Conservation (phyloP, 2,329 filamentous ascomycete genomes). For the Diaporthe citri region DNA sequence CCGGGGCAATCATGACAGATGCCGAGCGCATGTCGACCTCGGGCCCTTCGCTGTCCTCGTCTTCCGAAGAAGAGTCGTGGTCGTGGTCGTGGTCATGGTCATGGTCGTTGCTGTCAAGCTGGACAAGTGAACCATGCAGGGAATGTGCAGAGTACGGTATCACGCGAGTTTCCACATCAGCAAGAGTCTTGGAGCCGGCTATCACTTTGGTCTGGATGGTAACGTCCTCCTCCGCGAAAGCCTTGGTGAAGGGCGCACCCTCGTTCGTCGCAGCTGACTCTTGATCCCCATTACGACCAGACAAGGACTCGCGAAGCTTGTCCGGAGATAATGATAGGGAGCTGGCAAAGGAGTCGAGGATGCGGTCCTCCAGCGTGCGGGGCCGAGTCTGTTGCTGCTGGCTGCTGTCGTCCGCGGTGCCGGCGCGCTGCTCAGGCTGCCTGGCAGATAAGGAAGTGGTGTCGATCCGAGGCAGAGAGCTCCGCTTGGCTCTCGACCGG, state of each 20-base stretch:
- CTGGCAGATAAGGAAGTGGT: conserved; percentile 21
- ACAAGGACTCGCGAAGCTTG: conserved; percentile 35
- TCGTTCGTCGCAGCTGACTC: conserved; percentile 17
- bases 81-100: not conserved
- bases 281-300: conserved; percentile 18
- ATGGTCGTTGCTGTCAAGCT: conserved; percentile 11
- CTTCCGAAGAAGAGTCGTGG: not conserved
- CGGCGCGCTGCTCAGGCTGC: conserved; percentile 7
- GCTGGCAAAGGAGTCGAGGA: conserved; percentile 36
- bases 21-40: conserved; percentile 38
- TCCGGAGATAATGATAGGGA: conserved; percentile 37
- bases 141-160: conserved; percentile 39
- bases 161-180: conserved; percentile 38
- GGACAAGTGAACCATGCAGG: conserved; percentile 34
- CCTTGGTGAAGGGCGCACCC: conserved; percentile 12
- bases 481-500: conserved; percentile 33
- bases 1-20: conserved; percentile 44
- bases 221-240: conserved; percentile 28
- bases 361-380: conserved; percentile 37
- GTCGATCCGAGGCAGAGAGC: conserved; percentile 36
- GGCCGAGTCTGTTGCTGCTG: conserved; percentile 25
- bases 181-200: conserved; percentile 38
- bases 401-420: not conserved
- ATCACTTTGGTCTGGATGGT: conserved; percentile 40
- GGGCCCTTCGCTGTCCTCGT: conserved; percentile 30